Base-by-base conservation (phyloP, 2,329 filamentous ascomycete genomes). In the Eurotiales sp. region DNA sequence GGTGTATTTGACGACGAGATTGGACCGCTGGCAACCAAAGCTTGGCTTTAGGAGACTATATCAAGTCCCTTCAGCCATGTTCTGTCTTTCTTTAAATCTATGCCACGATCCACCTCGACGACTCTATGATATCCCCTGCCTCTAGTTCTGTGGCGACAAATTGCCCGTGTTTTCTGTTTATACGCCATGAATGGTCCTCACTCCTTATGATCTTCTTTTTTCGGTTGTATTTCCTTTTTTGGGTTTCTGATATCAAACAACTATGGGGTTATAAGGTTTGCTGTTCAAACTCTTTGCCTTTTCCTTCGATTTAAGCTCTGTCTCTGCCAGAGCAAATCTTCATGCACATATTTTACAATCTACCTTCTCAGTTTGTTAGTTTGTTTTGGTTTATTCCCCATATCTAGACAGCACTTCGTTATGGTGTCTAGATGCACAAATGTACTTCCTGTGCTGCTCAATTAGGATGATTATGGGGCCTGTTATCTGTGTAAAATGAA, bases 1-100 rank as follows among this genome's bases (percentile, higher is more conserved):
- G 78, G 75, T 53, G 83, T 86, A 65, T 85, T 87, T 63, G 74
- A 74, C 34, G 71, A 74, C 56, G 61, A 65, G 42, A 60, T 70
- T 23, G 67, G 66, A 6, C 59, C 69, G 14, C 58, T 71, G 46
- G 59, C 60, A 30, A 54, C 57, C 4, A 61, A 67, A 29, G 57
- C 66, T 19, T 76, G 74, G 74, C 67, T 76, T 27, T 76, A 59
- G 62, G 37, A 8, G n/a, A n/a, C n/a, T n/a, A 40, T 32, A 21
- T 14, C 11, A 3, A 7, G 7, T 17, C 29, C 22, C 19, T 23
- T 4, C 2, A 14, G 17, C 42, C 44, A 47, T 23, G 46, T 41
- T 22, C 8, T 42, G 17, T 42, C 11, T 6, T 42, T 21, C 14
- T 4, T 19, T 19, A 8, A 17, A 19, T 29, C 11, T 23, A 32